Evolutionary conservation across 2,329 filamentous ascomycete species (phyloP), one percentile per base, ranked within the genome.

Genomic region (Conoideocrella luteorostrata): DNA sequence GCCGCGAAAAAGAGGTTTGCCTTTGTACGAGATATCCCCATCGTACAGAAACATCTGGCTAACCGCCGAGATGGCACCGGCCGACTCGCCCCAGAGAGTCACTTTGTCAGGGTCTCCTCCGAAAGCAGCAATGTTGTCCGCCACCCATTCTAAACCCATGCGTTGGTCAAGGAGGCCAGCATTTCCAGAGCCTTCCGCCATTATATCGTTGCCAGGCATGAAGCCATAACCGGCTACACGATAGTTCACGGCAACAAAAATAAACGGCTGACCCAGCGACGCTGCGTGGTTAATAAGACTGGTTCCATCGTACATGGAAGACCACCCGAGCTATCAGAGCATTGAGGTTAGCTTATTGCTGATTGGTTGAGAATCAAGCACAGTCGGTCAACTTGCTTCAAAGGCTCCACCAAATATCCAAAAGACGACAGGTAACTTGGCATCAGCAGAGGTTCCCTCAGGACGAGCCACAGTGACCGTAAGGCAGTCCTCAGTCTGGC

Each of bases 51-150:
- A 15, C 15, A 43, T 12, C 2, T 21, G 13, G 32, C 36, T 44
- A 2, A 78, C 71, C 40, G 79, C 76, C 0, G 76, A 80, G 36
- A 80, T 78, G 0, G 66, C 60, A 2, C 74, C 72, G 0, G 74
- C 71, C 2, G 64, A 69, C 51, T 82, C 72, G 2, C 80, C 79
- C 68, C 72, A 80, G 26, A 83, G 75, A 0, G 78, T 82, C 4
- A 82, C 76, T 47, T 75, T 76, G 1, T 61, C 58, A 0, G 78
- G 74, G 53, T 84, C 78, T 2, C 80, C 81, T 2, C 81, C 81
- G 53, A 84, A 84, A 1, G 70, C 65, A 1, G 63, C 69, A 37
- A 83, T 80, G 46, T 82, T 80, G 46, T 77, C 72, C 13, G 72
- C 71, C 0, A 79, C 67, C 79, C 78, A 83, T 47, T 80, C 49